These are phyloP conservation scores for Abelmoschus esculentus DNA, from an alignment of 345 rosid genomes.

Conservation along the genomic window DNA sequence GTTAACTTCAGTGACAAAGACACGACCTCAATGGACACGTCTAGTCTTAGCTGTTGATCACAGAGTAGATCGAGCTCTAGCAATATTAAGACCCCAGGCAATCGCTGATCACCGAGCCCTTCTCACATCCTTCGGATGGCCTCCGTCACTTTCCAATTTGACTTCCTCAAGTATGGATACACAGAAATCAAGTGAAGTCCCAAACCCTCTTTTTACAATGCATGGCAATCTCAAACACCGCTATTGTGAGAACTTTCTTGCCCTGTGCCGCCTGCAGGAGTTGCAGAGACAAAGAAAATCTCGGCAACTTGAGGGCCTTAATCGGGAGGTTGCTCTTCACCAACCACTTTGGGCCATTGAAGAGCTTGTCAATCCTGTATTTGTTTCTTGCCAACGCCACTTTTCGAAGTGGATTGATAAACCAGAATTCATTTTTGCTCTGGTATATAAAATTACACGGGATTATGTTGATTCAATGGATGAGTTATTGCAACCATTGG, in stretches of 20 bases:
- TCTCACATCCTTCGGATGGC: conserved; percentile 88
- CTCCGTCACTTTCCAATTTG: conserved; percentile 64
- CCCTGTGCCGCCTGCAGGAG: conserved; percentile 72
- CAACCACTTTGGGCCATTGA: conserved; percentile 98
- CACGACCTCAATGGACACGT: conserved; percentile 63
- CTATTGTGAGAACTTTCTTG: conserved; percentile 65
- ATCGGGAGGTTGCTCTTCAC: conserved; percentile 50
- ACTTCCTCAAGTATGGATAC: conserved; percentile 45
- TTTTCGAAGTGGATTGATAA: conserved; percentile 75
- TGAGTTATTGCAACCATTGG: conserved; percentile 86
- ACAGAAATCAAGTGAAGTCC: conserved; percentile 35
- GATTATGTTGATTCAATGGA: conserved; percentile 89
- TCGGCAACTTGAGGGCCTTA: conserved; percentile 68
- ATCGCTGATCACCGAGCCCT: conserved; percentile 75
- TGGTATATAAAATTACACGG: conserved; percentile 72
- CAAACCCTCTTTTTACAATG: conserved; percentile 76
- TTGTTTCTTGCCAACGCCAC: conserved; percentile 62
- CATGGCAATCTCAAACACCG: conserved; percentile 54
- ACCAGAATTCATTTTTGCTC: conserved; percentile 83
- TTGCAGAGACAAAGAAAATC: conserved; percentile 77
- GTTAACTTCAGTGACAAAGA: conserved; percentile 47
- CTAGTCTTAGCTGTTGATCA: conserved; percentile 86
- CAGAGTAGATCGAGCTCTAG: conserved; percentile 86
- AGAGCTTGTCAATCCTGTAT: conserved; percentile 86
- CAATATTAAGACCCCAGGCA: conserved; percentile 87